Conservation (phyloP, 2,329 filamentous ascomycete genomes). For the Colletotrichum karsti region DNA sequence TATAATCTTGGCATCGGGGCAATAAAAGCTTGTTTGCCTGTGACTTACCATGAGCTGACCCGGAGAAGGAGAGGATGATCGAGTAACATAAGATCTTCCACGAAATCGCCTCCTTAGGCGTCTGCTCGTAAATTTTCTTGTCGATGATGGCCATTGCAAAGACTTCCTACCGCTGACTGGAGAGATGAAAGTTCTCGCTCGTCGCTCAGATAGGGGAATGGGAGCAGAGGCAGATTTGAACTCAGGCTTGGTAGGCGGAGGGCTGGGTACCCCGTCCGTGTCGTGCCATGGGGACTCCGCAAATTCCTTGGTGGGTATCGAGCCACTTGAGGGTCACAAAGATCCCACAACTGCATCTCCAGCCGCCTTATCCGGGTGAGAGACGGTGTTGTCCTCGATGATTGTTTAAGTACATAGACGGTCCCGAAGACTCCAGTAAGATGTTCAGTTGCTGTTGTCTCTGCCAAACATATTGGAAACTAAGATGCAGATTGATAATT, state of each 20-base stretch:
- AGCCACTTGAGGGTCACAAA: not conserved
- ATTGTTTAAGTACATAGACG: no score
- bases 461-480: no score
- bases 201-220: not conserved
- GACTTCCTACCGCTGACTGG: fast-evolving
- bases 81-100: not conserved
- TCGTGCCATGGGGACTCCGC: not conserved
- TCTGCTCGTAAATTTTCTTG: not conserved
- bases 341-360: not conserved
- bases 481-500: no score
- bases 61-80: not conserved
- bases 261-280: not conserved
- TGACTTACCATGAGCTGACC: not conserved
- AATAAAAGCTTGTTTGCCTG: not conserved
- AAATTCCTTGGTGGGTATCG: not conserved
- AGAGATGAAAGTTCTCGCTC: not conserved
- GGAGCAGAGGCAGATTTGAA: not conserved
- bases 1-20: not conserved
- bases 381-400: not conserved
- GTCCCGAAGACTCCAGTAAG: no score
- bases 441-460: no score
- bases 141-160: not conserved
- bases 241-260: not conserved
- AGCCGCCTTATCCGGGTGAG: not conserved
- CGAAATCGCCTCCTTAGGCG: not conserved